A percentile compares a stretch with the other conserved stretches of the same genome.
Conservation (phyloP, 768 basidiomycete species). For the Crassisporium funariophilum region DNA sequence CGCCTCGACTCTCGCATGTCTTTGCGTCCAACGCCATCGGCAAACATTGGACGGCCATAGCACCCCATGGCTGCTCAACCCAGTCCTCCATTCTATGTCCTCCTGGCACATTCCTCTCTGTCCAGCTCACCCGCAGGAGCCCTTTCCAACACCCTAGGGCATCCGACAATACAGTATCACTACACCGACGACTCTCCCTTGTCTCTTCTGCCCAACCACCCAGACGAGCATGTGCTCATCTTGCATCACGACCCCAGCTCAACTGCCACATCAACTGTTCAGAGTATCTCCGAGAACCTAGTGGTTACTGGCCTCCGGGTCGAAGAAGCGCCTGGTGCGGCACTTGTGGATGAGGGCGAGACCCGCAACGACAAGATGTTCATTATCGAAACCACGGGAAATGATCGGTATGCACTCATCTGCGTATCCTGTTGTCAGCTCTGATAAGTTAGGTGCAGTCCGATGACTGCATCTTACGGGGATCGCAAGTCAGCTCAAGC, state of each 20-base stretch:
- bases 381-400: slow-evolving; percentile 66
- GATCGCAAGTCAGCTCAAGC: slow-evolving; percentile 52
- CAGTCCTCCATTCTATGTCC: slow-evolving; percentile 65
- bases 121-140: slow-evolving; percentile 35
- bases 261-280: slow-evolving; percentile 43
- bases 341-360: slow-evolving; percentile 48
- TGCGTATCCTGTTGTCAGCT: background rate
- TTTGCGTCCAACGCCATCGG: too few species aligned
- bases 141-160: slow-evolving; percentile 52
- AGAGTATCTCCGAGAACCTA: slow-evolving; percentile 49
- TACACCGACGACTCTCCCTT: slow-evolving; percentile 78
- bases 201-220: slow-evolving; percentile 58
- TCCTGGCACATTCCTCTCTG: slow-evolving; percentile 60
- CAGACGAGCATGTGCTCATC: slow-evolving; percentile 73
- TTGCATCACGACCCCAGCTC: slow-evolving; percentile 64
- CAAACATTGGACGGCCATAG: slow-evolving; percentile 1
- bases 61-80: slow-evolving; percentile 9
- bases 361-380: slow-evolving; percentile 70
- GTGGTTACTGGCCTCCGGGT: slow-evolving; percentile 62
- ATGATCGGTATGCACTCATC: slow-evolving; percentile 48
- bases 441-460: slow-evolving; percentile 8
- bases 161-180: slow-evolving; percentile 79
- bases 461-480: slow-evolving; percentile 24
- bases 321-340: slow-evolving; percentile 74
- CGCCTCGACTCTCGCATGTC: too few species aligned